Percentiles rank a stretch among this genome's conserved stretches.
Evolutionary conservation across 192 early-diverging fungal genomes (phyloP).

Genomic region (Allomyces arbusculus): DNA sequence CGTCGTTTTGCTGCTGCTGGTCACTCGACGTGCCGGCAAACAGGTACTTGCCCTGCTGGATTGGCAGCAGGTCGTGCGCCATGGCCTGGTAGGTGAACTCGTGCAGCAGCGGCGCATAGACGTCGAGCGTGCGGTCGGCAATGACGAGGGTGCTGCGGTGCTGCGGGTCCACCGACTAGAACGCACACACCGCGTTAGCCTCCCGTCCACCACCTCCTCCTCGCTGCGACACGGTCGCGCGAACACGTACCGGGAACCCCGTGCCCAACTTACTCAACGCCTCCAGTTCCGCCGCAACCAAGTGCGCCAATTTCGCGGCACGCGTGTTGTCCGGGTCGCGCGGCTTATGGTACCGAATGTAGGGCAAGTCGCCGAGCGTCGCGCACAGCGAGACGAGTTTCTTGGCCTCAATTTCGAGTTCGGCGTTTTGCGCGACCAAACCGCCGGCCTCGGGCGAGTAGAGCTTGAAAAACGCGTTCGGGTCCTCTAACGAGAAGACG

Average conservation of each 20-base stretch:
- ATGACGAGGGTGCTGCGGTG: constrained; percentile 50
- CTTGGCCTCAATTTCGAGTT: constrained; percentile 20
- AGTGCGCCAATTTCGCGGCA: constrained; percentile 51
- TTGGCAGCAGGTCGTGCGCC: constrained; percentile 68
- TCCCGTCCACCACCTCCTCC: too few relatives aligned
- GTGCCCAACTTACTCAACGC: constrained; percentile 42
- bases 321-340: constrained; percentile 30
- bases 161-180: constrained; percentile 16
- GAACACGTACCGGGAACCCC: constrained; percentile 28
- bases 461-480: constrained; percentile 37
- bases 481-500: constrained; percentile 50
- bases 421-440: constrained; percentile 22
- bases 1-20: constrained; percentile 12
- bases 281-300: constrained; percentile 73
- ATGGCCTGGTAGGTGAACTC: constrained; percentile 99
- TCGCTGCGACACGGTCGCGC: too few relatives aligned
- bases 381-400: constrained; percentile 65
- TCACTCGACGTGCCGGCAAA: constrained; percentile 18
- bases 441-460: constrained; percentile 31
- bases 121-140: constrained; percentile 78
- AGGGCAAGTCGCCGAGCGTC: constrained; percentile 73
- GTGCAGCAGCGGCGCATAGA: constrained; percentile 75
- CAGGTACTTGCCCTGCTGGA: constrained; percentile 44
- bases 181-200: background rate
- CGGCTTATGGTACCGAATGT: constrained; percentile 76